A percentile compares a stretch with the other conserved stretches of the same genome.
phyloP scores from a whole-genome alignment of 148 eudicot species.

The Limonium bicolor region DNA sequence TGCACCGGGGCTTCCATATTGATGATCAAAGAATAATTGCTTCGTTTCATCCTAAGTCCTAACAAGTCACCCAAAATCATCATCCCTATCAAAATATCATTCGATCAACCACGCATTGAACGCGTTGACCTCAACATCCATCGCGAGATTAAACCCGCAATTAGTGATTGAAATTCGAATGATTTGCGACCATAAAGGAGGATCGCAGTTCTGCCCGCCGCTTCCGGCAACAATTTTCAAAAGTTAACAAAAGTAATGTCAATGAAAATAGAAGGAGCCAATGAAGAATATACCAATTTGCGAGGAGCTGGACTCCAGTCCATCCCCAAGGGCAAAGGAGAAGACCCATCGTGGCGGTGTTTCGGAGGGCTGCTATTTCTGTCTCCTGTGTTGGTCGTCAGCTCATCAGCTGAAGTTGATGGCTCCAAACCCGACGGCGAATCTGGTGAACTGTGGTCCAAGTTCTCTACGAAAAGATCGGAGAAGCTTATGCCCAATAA shows the following conservation, averaged over 20 bases:
- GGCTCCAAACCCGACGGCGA: slow-evolving; percentile 7
- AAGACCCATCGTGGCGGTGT: slow-evolving; percentile 76
- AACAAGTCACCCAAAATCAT: too few species aligned
- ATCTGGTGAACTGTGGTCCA: slow-evolving; percentile 10
- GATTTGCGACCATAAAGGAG: too few species aligned
- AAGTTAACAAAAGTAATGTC: background rate
- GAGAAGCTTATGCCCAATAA: slow-evolving; percentile 32
- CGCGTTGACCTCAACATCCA: too few species aligned
- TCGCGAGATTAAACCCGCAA: too few species aligned
- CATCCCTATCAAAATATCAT: too few species aligned
- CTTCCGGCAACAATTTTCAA: background rate
- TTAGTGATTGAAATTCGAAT: too few species aligned
- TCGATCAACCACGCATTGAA: background rate
- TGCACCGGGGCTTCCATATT: too few species aligned
- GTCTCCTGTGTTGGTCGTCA: background rate
- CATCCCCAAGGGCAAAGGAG: slow-evolving; percentile 92
- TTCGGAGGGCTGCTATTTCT: slow-evolving; percentile 18
- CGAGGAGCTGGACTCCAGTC: slow-evolving; percentile 89
- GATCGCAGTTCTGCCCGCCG: background rate
- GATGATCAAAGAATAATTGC: too few species aligned
- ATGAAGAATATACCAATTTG: slow-evolving; percentile 36
- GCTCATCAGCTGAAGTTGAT: slow-evolving; percentile 8
- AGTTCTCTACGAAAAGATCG: slow-evolving; percentile 31
- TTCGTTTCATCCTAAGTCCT: too few species aligned
- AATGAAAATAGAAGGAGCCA: background rate